These are phyloP conservation scores for Ophiocordyceps unilateralis DNA, from an alignment of 2,329 filamentous ascomycete species.

Conservation along the genomic window DNA sequence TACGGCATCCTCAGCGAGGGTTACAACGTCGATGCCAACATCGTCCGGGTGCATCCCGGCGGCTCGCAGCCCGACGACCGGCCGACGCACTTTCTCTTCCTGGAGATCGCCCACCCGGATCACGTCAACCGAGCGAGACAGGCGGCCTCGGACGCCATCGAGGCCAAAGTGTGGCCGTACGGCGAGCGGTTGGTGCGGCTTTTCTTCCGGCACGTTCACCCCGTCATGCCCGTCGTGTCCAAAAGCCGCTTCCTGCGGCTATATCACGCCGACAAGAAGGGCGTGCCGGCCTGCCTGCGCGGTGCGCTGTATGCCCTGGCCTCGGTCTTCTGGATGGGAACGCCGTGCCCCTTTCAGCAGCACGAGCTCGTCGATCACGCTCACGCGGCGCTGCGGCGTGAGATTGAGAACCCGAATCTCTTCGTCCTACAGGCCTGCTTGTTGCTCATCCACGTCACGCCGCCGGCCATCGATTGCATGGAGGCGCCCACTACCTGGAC, in stretches of 20 bases:
- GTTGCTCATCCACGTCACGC: constrained; percentile 25
- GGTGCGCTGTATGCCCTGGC: constrained; percentile 27
- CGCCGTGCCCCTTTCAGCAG: constrained; percentile 19
- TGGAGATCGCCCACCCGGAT: constrained; percentile 26
- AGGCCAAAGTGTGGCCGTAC: constrained; percentile 21
- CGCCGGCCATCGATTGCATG: constrained; percentile 25
- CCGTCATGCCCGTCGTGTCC: constrained; percentile 24
- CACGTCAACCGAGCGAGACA: constrained; percentile 20
- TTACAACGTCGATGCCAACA: constrained; percentile 25
- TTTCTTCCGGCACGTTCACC: constrained; percentile 28
- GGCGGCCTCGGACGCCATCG: constrained; percentile 22
- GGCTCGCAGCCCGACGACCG: constrained; percentile 15
- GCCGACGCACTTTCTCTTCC: constrained; percentile 26
- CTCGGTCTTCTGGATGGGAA: constrained; percentile 20
- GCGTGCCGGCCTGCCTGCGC: constrained; percentile 25
- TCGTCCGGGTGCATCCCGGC: constrained; percentile 23
- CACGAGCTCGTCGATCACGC: constrained; percentile 23
- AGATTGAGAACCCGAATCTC: constrained; percentile 28
- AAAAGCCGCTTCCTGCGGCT: constrained; percentile 24
- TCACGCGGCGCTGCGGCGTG: constrained; percentile 23
- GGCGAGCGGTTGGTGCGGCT: constrained; percentile 23
- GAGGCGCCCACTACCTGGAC: constrained; percentile 28
- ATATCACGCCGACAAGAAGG: constrained; percentile 18
- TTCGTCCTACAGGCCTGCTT: constrained; percentile 28
- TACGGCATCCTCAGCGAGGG: constrained; percentile 26